Conservation (phyloP, 2,329 filamentous ascomycete species). For the Rhytidhysteron rufulum region DNA sequence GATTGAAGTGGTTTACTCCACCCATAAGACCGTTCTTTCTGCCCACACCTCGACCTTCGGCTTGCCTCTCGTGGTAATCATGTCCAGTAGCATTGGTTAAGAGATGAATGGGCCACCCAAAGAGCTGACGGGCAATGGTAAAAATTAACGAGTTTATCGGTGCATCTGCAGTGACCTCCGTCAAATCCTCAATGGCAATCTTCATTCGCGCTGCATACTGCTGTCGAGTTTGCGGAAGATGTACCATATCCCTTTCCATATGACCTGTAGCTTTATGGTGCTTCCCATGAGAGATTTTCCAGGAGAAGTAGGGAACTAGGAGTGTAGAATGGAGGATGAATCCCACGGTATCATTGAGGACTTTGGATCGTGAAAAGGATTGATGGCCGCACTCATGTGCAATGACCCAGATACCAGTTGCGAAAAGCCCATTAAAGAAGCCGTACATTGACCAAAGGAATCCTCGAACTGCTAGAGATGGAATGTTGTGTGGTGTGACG, state of each 20-base stretch:
- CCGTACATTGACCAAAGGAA: constrained; percentile 67
- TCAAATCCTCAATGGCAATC: constrained; percentile 71
- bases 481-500: constrained; percentile 78
- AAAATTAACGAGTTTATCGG: constrained; percentile 73
- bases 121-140: constrained; percentile 79
- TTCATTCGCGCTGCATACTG: constrained; percentile 73
- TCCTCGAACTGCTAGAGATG: constrained; percentile 63
- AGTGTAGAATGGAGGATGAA: constrained; percentile 87
- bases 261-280: constrained; percentile 99
- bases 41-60: constrained; percentile 87
- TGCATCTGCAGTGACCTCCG: constrained; percentile 91
- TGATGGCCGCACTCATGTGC: constrained; percentile 98
- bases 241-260: constrained; percentile 98
- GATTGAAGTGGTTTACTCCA: constrained; percentile 94
- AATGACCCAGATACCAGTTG: constrained; percentile 91
- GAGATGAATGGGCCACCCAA: constrained; percentile 92
- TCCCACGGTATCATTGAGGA: constrained; percentile 85
- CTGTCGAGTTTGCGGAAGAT: constrained; percentile 87
- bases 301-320: constrained; percentile 96
- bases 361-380: constrained; percentile 89
- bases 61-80: constrained; percentile 86
- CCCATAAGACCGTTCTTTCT: constrained; percentile 77
- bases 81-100: constrained; percentile 91
- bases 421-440: constrained; percentile 85
- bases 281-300: constrained; percentile 99